phyloP scores from a whole-genome alignment of 2,329 filamentous ascomycete genomes.

The Hortaea werneckii region DNA sequence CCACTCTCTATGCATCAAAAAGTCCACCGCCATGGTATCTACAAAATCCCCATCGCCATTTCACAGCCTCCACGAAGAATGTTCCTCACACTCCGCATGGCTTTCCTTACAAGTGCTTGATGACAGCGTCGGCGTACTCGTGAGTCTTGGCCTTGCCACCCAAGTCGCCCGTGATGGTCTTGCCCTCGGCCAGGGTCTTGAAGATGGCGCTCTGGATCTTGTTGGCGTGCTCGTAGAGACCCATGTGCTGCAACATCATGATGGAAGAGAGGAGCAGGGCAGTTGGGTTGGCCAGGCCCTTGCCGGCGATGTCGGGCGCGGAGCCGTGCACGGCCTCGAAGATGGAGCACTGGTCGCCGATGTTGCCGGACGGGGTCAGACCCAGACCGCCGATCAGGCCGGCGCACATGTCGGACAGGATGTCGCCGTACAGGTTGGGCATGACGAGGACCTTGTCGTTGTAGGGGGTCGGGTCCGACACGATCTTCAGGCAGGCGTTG shows the following conservation, averaged over 20 bases:
- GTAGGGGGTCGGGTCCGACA: conserved; percentile 90
- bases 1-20: too few relatives aligned
- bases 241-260: conserved; percentile 99
- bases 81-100: too few relatives aligned
- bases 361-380: conserved; percentile 95
- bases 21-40: too few relatives aligned
- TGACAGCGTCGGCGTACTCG: conserved; percentile 90
- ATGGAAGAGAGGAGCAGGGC: conserved; percentile 90
- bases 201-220: conserved; percentile 94
- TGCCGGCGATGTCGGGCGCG: conserved; percentile 90
- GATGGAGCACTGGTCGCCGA: conserved; percentile 97
- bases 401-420: conserved; percentile 98
- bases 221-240: conserved; percentile 69
- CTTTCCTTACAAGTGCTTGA: conserved; percentile 44
- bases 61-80: too few relatives aligned
- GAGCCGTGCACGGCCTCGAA: conserved; percentile 99
- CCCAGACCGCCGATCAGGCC: conserved; percentile 96
- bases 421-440: conserved; percentile 98
- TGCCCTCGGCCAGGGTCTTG: conserved; percentile 89
- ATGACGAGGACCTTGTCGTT: conserved; percentile 98
- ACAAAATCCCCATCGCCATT: too few relatives aligned
- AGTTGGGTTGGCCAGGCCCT: conserved; percentile 93
- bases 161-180: conserved; percentile 87
- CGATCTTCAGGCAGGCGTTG: conserved; percentile 99
- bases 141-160: conserved; percentile 92